A percentile compares a stretch with the other conserved stretches of the same genome.
Evolutionary conservation across 495 filamentous ascomycete species (phyloP).

Genomic region (Thermothielavioides terrestris): DNA sequence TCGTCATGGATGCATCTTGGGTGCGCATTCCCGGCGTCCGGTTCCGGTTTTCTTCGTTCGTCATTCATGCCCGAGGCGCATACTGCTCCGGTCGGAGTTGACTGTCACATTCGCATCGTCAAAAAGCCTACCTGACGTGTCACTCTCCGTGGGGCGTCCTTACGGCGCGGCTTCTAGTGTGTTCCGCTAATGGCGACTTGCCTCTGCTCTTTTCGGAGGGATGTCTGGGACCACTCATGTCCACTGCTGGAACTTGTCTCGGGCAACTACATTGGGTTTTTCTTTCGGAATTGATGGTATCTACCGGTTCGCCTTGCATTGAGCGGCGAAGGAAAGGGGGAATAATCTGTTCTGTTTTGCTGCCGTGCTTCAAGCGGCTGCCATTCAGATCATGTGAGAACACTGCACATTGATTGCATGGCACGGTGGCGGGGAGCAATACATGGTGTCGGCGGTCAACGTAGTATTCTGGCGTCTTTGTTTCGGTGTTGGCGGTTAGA

Average conservation of each 20-base stretch:
- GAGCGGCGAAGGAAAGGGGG: background rate
- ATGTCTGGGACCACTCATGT: background rate
- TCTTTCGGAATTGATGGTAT: background rate
- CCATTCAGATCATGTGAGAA: background rate
- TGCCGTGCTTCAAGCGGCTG: background rate
- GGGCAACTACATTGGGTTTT: background rate
- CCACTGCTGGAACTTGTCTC: background rate
- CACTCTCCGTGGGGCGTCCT: background rate
- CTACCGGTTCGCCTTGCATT: background rate
- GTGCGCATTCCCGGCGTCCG: background rate
- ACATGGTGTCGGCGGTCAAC: background rate
- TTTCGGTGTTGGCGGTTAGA: conserved; percentile 5
- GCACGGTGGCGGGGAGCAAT: background rate
- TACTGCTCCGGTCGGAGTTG: background rate
- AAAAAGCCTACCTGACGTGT: background rate
- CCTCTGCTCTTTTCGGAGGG: background rate
- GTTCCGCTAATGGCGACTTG: background rate
- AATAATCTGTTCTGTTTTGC: background rate
- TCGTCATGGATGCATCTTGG: background rate
- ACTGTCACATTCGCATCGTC: background rate
- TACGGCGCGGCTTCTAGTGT: background rate
- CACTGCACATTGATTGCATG: background rate
- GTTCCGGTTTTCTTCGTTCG: background rate
- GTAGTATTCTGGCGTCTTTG: background rate
- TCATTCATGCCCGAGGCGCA: background rate